Conservation (phyloP, 805 yeast genomes). For the Schizosaccharomyces osmophilus region DNA sequence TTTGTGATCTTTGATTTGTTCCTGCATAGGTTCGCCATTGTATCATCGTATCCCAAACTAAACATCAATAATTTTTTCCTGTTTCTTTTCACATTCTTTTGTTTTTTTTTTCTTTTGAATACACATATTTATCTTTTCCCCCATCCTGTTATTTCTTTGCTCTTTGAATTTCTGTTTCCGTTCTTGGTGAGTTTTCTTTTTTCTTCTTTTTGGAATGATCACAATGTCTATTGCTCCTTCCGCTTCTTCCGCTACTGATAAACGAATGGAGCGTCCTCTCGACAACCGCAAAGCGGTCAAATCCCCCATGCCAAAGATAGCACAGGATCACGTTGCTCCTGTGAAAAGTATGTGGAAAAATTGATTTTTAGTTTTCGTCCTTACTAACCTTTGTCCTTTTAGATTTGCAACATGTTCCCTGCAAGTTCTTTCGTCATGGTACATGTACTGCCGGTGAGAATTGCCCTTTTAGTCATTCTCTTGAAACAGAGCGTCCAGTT, state of each 20-base stretch:
- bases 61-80: too few species aligned
- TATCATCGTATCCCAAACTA: too few species aligned
- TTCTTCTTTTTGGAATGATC: background rate
- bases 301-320: background rate
- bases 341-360: background rate
- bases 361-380: background rate
- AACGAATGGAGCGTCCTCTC: background rate
- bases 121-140: too few species aligned
- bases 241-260: background rate
- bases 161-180: too few species aligned
- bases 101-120: too few species aligned
- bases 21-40: too few species aligned
- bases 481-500: slow-evolving; percentile 30
- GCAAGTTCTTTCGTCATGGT: slow-evolving; percentile 80
- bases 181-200: too few species aligned
- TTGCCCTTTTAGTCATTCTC: slow-evolving; percentile 74
- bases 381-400: background rate
- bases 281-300: background rate
- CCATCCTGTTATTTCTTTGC: too few species aligned
- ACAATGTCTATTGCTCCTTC: background rate
- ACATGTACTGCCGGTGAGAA: slow-evolving; percentile 86
- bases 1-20: too few species aligned
- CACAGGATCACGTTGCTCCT: background rate
- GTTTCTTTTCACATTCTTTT: too few species aligned
- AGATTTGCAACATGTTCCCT: slow-evolving; percentile 66